phyloP scores from a whole-genome alignment of 2,329 filamentous ascomycete species.

The Botrytis paeoniae region DNA sequence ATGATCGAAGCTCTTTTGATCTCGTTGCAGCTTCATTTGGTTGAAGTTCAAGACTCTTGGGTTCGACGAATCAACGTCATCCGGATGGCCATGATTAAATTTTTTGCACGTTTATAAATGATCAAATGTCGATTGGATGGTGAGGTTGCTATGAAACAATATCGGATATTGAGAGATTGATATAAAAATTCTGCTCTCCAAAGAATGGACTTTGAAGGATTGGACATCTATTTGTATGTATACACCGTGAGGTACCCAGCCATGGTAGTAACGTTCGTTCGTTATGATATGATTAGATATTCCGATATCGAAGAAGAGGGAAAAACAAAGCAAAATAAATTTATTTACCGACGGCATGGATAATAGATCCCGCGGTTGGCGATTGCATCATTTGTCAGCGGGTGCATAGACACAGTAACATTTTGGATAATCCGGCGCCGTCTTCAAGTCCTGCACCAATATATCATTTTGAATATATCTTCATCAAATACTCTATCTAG shows the following conservation, averaged over 20 bases:
- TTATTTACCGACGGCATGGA: slow-evolving; percentile 3
- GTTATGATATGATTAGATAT: background rate
- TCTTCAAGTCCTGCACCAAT: background rate
- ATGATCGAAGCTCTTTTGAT: slow-evolving; percentile 4
- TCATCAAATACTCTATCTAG: background rate
- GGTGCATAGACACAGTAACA: background rate
- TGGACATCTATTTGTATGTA: background rate
- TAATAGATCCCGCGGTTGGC: background rate
- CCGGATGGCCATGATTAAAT: background rate
- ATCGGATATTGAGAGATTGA: background rate
- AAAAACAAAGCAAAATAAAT: background rate
- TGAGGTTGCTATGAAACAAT: background rate
- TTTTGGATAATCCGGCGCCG: background rate
- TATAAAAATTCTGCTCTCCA: background rate
- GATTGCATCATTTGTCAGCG: slow-evolving; percentile 2
- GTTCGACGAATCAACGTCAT: slow-evolving; percentile 13
- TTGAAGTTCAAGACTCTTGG: background rate
- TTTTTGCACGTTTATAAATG: slow-evolving; percentile 7
- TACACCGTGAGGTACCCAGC: background rate
- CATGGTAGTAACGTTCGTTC: background rate
- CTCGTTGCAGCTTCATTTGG: slow-evolving; percentile 5
- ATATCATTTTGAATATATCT: background rate
- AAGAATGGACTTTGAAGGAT: background rate
- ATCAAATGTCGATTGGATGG: slow-evolving; percentile 7
- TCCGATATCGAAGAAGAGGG: background rate